Evolutionary conservation across 768 basidiomycete genomes (phyloP), one percentile per base, ranked within the genome.

Genomic region (Tubosaeta sp.): DNA sequence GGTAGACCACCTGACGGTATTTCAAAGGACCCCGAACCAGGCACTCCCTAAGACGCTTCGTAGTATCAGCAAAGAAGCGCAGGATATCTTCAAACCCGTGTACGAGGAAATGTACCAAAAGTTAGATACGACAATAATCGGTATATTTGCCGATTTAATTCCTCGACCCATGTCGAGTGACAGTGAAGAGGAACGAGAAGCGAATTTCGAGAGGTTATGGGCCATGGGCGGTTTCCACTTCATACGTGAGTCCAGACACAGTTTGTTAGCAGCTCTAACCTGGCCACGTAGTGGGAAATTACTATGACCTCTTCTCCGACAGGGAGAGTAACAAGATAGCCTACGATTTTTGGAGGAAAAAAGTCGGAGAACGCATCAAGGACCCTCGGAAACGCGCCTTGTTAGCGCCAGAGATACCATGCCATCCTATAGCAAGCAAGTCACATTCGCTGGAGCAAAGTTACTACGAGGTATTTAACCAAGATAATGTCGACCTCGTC

Each of bases 401-500:
- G n/a, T 31, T 59, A n/a, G 58, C 58, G 5, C 58, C 58, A 19
- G 44, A 19, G 3, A 41, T 49, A n/a, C 40, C 52, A 34, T 49
- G 49, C 4, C 58, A 59, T 18, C 53, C 50, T 13, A 31, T 59
- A 3, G 58, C 29, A 16, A 1, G 3, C 8, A 59, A 59, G n/a
- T 47, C 53, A 3, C 48, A 36, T 7, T 52, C 44, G 4, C 11
- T 51, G 38, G 58, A 59, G 27, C 42, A 55, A 42, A 12, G 16
- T 14, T 59, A 38, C 30, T 59, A 59, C 31, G 58, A 59, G 4
- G 30, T 43, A 24, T 36, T 59, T 31, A 46, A 55, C 38, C 58
- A 56, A 31, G 54, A 59, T 1, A 59, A 59, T 6, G 58, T 56
- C 2, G 58, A 59, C 14, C 42, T 59, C 10, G 48, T 59, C 14